Base-by-base conservation (phyloP, 1,284 basidiomycete species). In the Ceratobasidium sp. region DNA sequence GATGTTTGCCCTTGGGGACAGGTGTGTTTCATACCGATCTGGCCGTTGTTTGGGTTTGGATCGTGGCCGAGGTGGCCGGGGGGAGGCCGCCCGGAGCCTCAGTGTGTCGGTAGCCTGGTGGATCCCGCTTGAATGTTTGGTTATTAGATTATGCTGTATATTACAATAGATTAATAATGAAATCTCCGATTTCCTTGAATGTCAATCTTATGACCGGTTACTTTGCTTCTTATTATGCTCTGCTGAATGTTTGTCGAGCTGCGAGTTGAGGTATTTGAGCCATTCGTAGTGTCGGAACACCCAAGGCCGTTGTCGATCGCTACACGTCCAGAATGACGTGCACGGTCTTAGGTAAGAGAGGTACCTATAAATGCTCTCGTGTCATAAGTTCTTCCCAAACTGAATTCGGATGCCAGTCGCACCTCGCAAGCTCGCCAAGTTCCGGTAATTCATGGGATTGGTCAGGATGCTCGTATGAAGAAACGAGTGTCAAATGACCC, bases 31-130 rank as follows among this genome's bases (percentile, higher is more conserved):
- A 41, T 67, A 28, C 64, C 64, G 18, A 67, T 67, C 32, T 67
- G 64, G 64, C 64, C 64, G 21, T 55, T 67, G 41, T 41, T 67
- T 28, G 50, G 64, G 18, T 67, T 67, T 30, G 64, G 64, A 34
- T 39, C 64, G 1, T 39, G 64, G 64, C 43, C 60, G 21, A 34
- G 21, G 2, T 32, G n/a, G n/a, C 34, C 46, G 2, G 36, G n/a
- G 8, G 36, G 50, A 23, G 36, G 45, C 4, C 28, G 50, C 14
- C 64, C 34, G 3, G 43, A 45, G 43, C 43, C 43, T n/a, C 43
- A 45, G 43, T 45, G 43, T 45, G 43, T 45, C 3, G 43, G 43
- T 18, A 45, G 43, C 16, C 43, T 45, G 16, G 43, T n/a, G 3
- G 43, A 45, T n/a, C 43, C 43, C 18, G 43, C 16, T 3, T 45